These are phyloP conservation scores for Leucosporidium yakuticum DNA, from an alignment of 768 basidiomycete species.

Conservation along the genomic window DNA sequence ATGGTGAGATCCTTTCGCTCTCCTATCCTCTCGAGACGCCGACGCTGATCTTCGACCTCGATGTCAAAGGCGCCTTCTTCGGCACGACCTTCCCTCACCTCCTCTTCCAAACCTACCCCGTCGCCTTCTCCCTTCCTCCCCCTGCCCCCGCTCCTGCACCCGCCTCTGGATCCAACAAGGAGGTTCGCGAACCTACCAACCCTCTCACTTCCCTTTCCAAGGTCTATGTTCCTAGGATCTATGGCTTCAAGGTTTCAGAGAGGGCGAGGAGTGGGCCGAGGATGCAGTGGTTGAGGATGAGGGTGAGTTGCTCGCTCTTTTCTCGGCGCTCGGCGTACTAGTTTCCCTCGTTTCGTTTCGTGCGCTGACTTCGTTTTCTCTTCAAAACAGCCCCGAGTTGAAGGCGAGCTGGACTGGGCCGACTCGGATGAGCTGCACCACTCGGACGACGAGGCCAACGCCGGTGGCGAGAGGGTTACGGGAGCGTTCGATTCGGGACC, in stretches of 20 bases:
- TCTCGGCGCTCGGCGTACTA: too few species aligned
- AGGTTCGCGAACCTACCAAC: constrained; percentile 18
- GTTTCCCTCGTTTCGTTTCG: not conserved
- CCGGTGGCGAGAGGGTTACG: not conserved
- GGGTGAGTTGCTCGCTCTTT: constrained; percentile 47
- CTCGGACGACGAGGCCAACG: not conserved
- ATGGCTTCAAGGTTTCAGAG: constrained; percentile 96
- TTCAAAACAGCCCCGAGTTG: constrained; percentile 17
- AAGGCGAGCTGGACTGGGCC: constrained; percentile 33
- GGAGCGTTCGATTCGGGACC: not conserved
- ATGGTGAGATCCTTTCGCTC: constrained; percentile 56
- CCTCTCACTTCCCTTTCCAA: constrained; percentile 44
- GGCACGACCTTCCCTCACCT: constrained; percentile 98
- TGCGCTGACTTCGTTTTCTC: not conserved
- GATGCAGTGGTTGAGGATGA: constrained; percentile 90
- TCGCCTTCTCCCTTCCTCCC: constrained; percentile 9
- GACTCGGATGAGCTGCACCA: not conserved
- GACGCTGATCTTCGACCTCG: not conserved
- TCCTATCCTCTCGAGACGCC: too few species aligned
- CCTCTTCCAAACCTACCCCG: constrained; percentile 85
- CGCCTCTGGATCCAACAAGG: constrained; percentile 16
- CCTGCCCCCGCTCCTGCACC: constrained; percentile 15
- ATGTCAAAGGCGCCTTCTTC: constrained; percentile 80
- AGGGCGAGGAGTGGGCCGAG: constrained; percentile 88
- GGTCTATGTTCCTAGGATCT: constrained; percentile 86